Evolutionary conservation across 345 rosid species (phyloP), one percentile per base, ranked within the genome.

Genomic region (Camelina neglecta): DNA sequence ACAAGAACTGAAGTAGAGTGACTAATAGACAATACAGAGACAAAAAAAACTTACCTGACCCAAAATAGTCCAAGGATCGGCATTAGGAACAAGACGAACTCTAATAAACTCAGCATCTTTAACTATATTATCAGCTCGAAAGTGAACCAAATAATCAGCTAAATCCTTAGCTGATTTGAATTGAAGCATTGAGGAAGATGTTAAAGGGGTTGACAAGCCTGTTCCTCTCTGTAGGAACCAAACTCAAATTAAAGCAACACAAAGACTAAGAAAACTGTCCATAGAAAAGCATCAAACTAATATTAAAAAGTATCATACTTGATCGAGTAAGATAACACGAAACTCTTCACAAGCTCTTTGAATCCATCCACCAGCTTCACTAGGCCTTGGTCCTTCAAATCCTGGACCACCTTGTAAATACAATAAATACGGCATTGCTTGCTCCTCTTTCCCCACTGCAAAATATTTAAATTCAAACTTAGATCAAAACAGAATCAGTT

Each of bases 371-470:
- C 96, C 76, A 21, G 86, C 83, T 78, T 92, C 97, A 69, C 89
- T 88, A n/a, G 97, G 97, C 48, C 96, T 79, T 24, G 88, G 88
- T 65, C 93, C 78, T 81, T 95, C 99, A 68, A 86, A 90, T 55
- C 99, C 99, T 16, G 99, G 99, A 41, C 99, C 99, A 36, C 97
- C 99, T 74, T 95, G 97, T 72, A 92, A 81, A 74, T 20, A 95
- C 68, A 89, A 76, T 20, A 95, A 85, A 77, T 86, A 95, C 20
- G 99, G 97, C 79, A 95, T 55, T 53, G 68, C 56, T 47, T 89
- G 83, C 31, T 90, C 93, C 82, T 95, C 99, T 80, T 89, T 90
- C 45, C 95, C 97, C 35, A 80, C 96, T 89, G 71, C 79, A 80
- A 18, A 18, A 18, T 18, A 18, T 18, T 18, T 18, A 11, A 60